Percentiles rank a stretch among this genome's conserved stretches.
Evolutionary conservation across 2,329 filamentous ascomycete species (phyloP).

Genomic region (Fonsecaea multimorphosa): DNA sequence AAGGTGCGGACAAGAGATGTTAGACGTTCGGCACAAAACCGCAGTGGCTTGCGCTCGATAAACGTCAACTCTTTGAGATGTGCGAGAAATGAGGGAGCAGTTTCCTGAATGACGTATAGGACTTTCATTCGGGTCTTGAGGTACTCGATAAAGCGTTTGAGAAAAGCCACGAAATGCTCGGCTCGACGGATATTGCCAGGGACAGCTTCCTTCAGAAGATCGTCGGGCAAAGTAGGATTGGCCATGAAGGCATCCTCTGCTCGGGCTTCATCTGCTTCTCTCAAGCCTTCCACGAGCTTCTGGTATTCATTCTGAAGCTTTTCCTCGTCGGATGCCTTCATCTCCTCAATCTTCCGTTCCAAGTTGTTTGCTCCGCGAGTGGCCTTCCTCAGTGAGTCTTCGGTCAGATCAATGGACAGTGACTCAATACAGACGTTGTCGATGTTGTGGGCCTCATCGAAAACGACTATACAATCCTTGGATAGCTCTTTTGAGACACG

Average conservation of each 20-base stretch:
- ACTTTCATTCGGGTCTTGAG: conserved; percentile 99
- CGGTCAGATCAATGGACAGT: conserved; percentile 92
- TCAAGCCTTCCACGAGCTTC: conserved; percentile 89
- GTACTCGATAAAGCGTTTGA: conserved; percentile 97
- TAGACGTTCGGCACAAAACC: conserved; percentile 90
- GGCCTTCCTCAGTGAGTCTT: conserved; percentile 90
- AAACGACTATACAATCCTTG: conserved; percentile 97
- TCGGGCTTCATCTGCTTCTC: conserved; percentile 84
- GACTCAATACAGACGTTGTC: conserved; percentile 99
- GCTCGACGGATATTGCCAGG: conserved; percentile 95
- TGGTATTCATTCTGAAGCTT: conserved; percentile 95
- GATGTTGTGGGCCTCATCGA: conserved; percentile 98
- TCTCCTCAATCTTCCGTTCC: conserved; percentile 87
- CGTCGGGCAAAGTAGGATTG: conserved; percentile 91
- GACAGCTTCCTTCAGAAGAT: conserved; percentile 91
- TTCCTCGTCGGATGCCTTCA: conserved; percentile 93
- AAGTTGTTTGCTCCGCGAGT: conserved; percentile 89
- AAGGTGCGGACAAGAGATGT: conserved; percentile 94
- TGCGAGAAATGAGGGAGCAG: conserved; percentile 87
- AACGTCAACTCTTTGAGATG: conserved; percentile 96
- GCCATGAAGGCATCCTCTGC: conserved; percentile 97
- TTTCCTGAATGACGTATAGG: conserved; percentile 95
- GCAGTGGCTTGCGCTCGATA: conserved; percentile 92
- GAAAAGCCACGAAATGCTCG: conserved; percentile 92
- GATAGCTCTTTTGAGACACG: conserved; percentile 93